Evolutionary conservation across 2,329 filamentous ascomycete species (phyloP), one percentile per base, ranked within the genome.

Genomic region (Dactylellina sp.): DNA sequence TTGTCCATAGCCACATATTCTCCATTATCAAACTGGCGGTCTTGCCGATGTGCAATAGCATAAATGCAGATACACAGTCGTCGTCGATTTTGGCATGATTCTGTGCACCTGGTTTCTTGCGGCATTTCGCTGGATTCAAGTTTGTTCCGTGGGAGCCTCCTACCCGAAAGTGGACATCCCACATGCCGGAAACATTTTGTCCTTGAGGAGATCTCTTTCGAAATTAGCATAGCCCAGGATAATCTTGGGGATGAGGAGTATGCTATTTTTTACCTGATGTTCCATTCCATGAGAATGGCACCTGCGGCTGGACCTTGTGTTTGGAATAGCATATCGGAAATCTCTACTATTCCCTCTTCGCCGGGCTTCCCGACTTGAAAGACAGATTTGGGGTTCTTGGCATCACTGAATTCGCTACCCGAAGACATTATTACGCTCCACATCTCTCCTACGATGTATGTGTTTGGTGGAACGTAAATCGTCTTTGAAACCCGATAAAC

Each of bases 131-230:
- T 2, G 82, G 80, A n/a, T 78, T 82, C 79, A 76, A 79, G 11
- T 77, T 74, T n/a, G 76, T 76, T 25, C 76, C 76, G 35, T 90
- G 65, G 62, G 90, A 89, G 47, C 95, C 95, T 78, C 93, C 94
- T 78, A 99, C 87, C 79, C 95, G 92, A 83, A 95, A 90, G 84
- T 99, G 95, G 16, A 93, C 89, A 79, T 99, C 95, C 91, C 93
- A 99, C 80, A 89, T 84, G 12, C 86, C 88, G 2, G 83, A 49
- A 49, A 78, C 20, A 60, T 70, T 28, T 76, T 76, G 78, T 7
- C 84, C 60, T 84, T 84, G 18, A 93, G 82, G 64, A 79, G 79
- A 3, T 81, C 78, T 14, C 84, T 62, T 68, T 84, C 84, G 16
- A 93, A 83, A 79, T 70, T 59, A 70, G 59, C 61, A 7, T 4